Evolutionary conservation across 2,329 filamentous ascomycete genomes (phyloP).

Genomic region (Coniosporium tulheliwenetii): DNA sequence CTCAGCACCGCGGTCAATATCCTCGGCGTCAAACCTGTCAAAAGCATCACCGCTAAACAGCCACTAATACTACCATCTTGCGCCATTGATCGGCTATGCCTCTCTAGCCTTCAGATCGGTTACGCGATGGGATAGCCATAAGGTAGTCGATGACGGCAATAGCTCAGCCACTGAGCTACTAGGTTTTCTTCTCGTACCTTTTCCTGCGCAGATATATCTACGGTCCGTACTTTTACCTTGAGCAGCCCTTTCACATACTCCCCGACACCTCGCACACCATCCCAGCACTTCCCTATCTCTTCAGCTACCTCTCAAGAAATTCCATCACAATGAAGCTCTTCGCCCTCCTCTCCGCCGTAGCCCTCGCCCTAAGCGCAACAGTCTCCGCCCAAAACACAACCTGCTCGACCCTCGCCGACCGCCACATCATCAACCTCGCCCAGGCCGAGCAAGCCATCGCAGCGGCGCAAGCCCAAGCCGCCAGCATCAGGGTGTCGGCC

Average conservation of each 20-base stretch:
- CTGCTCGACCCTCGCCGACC: constrained; percentile 2
- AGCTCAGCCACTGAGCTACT: no score
- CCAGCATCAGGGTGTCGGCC: constrained; percentile 7
- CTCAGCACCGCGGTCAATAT: no score
- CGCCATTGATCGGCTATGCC: no score
- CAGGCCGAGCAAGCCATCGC: constrained; percentile 7
- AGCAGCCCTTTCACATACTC: background rate
- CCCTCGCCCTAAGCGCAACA: background rate
- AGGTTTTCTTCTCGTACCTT: no score
- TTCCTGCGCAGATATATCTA: background rate
- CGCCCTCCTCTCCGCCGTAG: background rate
- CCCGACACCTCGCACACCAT: background rate
- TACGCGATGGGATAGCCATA: no score
- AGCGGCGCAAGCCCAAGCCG: background rate
- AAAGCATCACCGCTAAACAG: no score
- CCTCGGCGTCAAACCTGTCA: no score
- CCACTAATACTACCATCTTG: no score
- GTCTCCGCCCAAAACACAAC: background rate
- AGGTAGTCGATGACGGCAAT: no score
- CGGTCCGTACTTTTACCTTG: background rate
- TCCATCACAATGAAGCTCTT: background rate
- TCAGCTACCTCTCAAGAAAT: background rate
- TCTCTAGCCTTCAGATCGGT: no score
- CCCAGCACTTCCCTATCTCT: background rate
- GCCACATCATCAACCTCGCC: constrained; percentile 10